Evolutionary conservation across 495 filamentous ascomycete species (phyloP), one percentile per base, ranked within the genome.

Genomic region (Penicillium verhagenii): DNA sequence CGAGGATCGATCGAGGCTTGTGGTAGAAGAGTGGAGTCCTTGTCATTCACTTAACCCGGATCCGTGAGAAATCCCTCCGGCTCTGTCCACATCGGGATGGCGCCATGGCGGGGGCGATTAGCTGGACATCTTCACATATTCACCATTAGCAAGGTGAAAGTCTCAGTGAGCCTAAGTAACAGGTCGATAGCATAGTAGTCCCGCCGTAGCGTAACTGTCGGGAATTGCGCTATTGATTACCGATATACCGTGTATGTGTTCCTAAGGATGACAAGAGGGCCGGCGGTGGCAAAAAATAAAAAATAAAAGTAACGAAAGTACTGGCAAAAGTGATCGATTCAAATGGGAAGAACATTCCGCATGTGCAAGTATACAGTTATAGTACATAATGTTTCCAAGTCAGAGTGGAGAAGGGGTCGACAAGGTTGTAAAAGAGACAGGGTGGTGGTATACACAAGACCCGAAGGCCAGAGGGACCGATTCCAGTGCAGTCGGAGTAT

Each of bases 331-430:
- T 29, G 23, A 29, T 47, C 11, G 26, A 35, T 21, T 28, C 29
- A 44, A 26, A 11, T 18, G 24, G 13, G 21, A 40, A 20, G 37
- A 19, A 55, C 39, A 49, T 21, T 50, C 47, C 35, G 59, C 48
- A 64, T 59, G 51, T 62, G 56, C 54, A 62, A 64, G 37, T 67
- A 62, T 67, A 57, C 54, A 65, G 54, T 50, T 68, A 68, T 68
- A 51, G 56, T 67, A 68, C 65, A 67, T 56, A 47, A 45, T 57
- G 56, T 57, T 61, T 60, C 56, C 50, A 53, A 43, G 47, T 48
- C 39, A 64, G 65, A 68, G 65, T 66, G 62, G 65, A 68, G 65
- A 68, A 67, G 49, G 44, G 52, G 44, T 38, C 40, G 53, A 42
- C 33, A 47, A 33, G 37, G 33, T 50, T n/a, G n/a, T n/a, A n/a